Conservation (phyloP, 805 yeast species). For the Ogataea populi-albae region DNA sequence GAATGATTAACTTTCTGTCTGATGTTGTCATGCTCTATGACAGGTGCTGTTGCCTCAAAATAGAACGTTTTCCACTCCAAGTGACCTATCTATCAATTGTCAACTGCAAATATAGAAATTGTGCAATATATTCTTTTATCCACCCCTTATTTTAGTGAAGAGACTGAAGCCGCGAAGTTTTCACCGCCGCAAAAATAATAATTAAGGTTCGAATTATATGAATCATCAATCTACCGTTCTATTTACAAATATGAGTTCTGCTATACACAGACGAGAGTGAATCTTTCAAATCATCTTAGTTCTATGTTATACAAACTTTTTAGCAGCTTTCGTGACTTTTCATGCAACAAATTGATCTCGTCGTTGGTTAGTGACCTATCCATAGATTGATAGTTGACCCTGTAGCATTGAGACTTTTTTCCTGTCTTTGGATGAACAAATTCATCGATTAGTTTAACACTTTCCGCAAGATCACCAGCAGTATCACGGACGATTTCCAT, state of each 20-base stretch:
- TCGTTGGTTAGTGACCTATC: conserved; percentile 84
- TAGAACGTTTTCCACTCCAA: too few relatives aligned
- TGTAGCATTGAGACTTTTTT: conserved; percentile 75
- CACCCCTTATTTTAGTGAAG: too few relatives aligned
- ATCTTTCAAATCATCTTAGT: conserved; percentile 42
- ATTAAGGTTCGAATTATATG: too few relatives aligned
- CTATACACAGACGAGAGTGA: too few relatives aligned
- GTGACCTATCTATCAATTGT: too few relatives aligned
- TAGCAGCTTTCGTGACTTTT: conserved; percentile 58
- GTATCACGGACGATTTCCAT: conserved; percentile 86
- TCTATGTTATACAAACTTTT: conserved; percentile 51
- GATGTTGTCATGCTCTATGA: conserved; percentile 21
- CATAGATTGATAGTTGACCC: conserved; percentile 93
- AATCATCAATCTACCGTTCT: too few relatives aligned
- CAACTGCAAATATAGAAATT: too few relatives aligned
- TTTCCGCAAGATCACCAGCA: conserved; percentile 88
- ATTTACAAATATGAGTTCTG: too few relatives aligned
- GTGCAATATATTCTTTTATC: too few relatives aligned
- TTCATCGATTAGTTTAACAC: conserved; percentile 75
- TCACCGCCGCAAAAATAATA: neutral
- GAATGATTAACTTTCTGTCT: conserved; percentile 44
- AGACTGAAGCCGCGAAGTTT: neutral
- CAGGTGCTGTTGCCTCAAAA: too few relatives aligned
- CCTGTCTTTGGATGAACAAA: conserved; percentile 83
- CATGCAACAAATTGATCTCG: conserved; percentile 76